Evolutionary conservation across 2,329 filamentous ascomycete genomes (phyloP), one percentile per base, ranked within the genome.

Genomic region (Exophiala bonariae): DNA sequence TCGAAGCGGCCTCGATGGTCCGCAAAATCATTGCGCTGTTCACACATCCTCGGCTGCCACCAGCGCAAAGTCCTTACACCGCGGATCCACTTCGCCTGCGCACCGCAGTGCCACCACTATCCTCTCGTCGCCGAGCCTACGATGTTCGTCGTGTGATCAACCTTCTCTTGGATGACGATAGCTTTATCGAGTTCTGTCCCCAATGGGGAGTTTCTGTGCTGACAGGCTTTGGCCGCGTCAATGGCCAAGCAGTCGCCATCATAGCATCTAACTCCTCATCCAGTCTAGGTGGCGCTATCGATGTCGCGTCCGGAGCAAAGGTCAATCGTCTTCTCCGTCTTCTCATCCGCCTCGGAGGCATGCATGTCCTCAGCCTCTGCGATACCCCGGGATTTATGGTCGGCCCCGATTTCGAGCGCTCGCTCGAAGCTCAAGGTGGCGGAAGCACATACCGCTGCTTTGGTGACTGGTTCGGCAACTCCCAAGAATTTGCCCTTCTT

Each of bases 341-440:
- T n/a, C 50, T 52, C 46, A 46, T 49, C 37, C 50, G 50, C 33
- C 41, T 44, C 37, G 50, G 50, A 19, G 50, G 50, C 42, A 52
- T 52, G 50, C 50, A 52, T 41, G 41, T 52, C 46, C 32, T 52
- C 50, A 52, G 50, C 46, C 50, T 52, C 37, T 52, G 50, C 42
- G 50, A 52, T 32, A 52, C 50, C 41, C 50, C 50, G 13, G 50
- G 50, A 36, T 52, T 52, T 37, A 52, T 52, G 50, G 50, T 52
- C 28, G 50, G 50, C 34, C 50, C 50, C 2, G 50, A 52, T 33
- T 52, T 52, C 30, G 50, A 52, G 42, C 46, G 50, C 33, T 52
- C 46, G 38, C 32, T 19, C 42, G 50, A 52, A 47, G 50, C 50
- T 41, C 50, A 52, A 37, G 50, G 50, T 14, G 46, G 46, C 41